Percentiles rank a stretch among this genome's conserved stretches.
These are phyloP conservation scores for Globisporangium orthogonon DNA, from an alignment of 352 stramenopile species.

Conservation along the genomic window DNA sequence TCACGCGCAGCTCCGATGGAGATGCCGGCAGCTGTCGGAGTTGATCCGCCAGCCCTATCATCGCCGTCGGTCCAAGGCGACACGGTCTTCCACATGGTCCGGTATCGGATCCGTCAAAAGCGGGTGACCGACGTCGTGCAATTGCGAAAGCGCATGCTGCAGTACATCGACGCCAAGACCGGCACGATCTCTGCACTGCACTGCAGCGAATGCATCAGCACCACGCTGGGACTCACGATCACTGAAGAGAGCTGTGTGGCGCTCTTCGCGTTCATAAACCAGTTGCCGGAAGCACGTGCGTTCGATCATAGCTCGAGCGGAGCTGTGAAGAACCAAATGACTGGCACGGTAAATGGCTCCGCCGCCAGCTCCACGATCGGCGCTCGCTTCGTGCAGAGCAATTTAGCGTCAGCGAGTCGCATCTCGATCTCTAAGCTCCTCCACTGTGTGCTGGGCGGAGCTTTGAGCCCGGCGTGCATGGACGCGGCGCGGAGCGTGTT, in stretches of 20 bases:
- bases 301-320: constrained; percentile 4
- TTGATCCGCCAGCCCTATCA: not conserved
- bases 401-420: constrained; percentile 12
- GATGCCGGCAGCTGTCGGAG: constrained; percentile 5
- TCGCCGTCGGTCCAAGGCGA: constrained; percentile 22
- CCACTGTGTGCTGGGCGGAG: constrained; percentile 28
- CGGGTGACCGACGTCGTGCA: constrained; percentile 38
- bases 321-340: not conserved
- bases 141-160: constrained; percentile 33
- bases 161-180: constrained; percentile 53
- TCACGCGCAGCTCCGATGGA: constrained; percentile 25
- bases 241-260: constrained; percentile 37
- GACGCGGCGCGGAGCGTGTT: constrained; percentile 39
- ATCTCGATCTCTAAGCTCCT: constrained; percentile 36
- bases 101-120: constrained; percentile 36
- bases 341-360: not conserved
- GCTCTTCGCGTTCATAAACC: constrained; percentile 41
- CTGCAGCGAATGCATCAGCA: constrained; percentile 33
- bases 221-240: constrained; percentile 29
- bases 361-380: constrained; percentile 18
- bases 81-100: constrained; percentile 32
- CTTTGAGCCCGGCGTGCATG: constrained; percentile 25
- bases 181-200: constrained; percentile 33
- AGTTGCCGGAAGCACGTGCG: constrained; percentile 15
- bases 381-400: constrained; percentile 33